Evolutionary conservation across 1,139 yeast species (phyloP).

Genomic region (Casaregolazyma suthepensis): DNA sequence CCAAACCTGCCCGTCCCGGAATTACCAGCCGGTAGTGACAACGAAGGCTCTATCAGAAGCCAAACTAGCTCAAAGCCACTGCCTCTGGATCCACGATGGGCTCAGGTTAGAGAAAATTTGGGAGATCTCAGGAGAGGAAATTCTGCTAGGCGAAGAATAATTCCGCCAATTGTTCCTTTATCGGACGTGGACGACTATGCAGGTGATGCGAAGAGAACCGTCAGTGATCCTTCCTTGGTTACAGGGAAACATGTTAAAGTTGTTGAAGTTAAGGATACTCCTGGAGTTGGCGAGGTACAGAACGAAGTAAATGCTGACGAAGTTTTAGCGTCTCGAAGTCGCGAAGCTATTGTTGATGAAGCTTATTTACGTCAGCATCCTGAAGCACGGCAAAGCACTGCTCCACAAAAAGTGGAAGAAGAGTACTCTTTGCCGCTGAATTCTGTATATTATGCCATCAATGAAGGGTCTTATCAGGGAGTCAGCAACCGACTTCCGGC

Average conservation of each 20-base stretch:
- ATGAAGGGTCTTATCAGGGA: constrained; percentile 2
- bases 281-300: constrained; percentile 10
- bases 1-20: background rate
- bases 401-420: background rate
- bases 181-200: constrained; percentile 21
- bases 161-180: constrained; percentile 15
- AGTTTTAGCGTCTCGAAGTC: constrained; percentile 3
- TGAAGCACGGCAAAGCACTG: background rate
- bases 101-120: constrained; percentile 21
- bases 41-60: constrained; percentile 1
- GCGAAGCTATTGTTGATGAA: constrained; percentile 2
- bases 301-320: constrained; percentile 6
- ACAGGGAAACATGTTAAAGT: constrained; percentile 27
- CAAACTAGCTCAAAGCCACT: constrained; percentile 13
- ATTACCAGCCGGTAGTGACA: background rate
- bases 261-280: constrained; percentile 15
- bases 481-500: background rate
- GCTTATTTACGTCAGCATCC: background rate
- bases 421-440: constrained; percentile 6
- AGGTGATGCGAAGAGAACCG: constrained; percentile 19
- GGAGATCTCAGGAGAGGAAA: constrained; percentile 18
- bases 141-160: constrained; percentile 10
- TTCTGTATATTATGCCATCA: constrained; percentile 8
- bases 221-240: constrained; percentile 23
- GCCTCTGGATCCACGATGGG: constrained; percentile 21